Evolutionary conservation across 805 yeast genomes (phyloP), one percentile per base, ranked within the genome.

Genomic region (Saccharomycopsis oosterbeekiorum): DNA sequence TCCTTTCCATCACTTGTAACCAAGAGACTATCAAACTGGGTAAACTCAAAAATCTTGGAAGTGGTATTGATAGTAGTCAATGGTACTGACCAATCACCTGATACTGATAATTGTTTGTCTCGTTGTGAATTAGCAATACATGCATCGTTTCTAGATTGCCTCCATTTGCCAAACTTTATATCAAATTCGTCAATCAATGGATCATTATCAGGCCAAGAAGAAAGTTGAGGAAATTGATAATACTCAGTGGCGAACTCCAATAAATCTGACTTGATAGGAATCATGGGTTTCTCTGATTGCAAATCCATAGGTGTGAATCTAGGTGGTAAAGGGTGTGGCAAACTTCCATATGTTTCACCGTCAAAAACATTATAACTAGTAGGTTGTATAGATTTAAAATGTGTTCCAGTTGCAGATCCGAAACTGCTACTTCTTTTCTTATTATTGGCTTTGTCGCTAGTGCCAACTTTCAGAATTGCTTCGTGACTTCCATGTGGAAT

Each of bases 111-210:
- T 55, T 84, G 87, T 72, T 93, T 93, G 69, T 93, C 96, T 1
- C 87, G 85, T 69, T 94, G 99, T 0, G 99, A 92, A 64, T 87
- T 89, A 47, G 86, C 87, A 62, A 94, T 88, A 40, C 91, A 88
- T 2, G 80, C 72, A 70, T 94, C 98, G 70, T 94, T 94, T 67
- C 98, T 78, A 68, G 87, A 88, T 65, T 96, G 80, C 67, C 97
- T 80, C 98, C 98, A 94, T 26, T 41, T 55, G 5, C 61, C 62
- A 56, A 63, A 62, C 47, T 64, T 64, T 17, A 42, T 36, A 40
- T 64, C 65, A 29, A 58, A 47, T 29, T 64, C 66, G 37, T 62
- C 66, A 41, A 62, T 62, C 21, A 60, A 24, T 2, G 65, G 65
- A 21, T 59, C 43, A 51, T 40, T 57, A 8, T 63, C 65, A 5